phyloP scores from a whole-genome alignment of 768 basidiomycete species.

The Solioccasus polychromus region DNA sequence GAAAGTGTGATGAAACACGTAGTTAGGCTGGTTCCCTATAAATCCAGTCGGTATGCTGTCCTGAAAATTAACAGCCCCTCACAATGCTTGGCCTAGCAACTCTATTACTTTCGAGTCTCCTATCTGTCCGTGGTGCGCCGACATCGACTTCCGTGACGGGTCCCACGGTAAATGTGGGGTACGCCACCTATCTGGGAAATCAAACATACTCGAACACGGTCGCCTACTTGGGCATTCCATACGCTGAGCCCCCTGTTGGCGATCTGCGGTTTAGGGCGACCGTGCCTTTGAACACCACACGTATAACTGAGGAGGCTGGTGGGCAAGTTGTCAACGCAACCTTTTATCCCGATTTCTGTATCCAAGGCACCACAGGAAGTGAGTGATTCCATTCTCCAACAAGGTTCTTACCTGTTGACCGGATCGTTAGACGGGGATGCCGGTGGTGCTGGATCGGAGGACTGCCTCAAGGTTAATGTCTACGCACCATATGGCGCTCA shows the following conservation, averaged over 20 bases:
- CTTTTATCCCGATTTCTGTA: slow-evolving; percentile 53
- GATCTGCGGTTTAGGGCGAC: slow-evolving; percentile 46
- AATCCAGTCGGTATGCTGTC: not conserved
- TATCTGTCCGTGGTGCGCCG: too few relatives aligned
- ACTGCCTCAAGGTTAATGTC: slow-evolving; percentile 66
- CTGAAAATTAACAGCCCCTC: too few relatives aligned
- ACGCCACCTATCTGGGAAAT: slow-evolving; percentile 57
- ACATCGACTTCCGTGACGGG: too few relatives aligned
- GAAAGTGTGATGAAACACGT: too few relatives aligned
- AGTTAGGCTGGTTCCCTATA: too few relatives aligned
- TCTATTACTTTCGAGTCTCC: slow-evolving; percentile 14
- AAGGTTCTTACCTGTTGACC: not conserved
- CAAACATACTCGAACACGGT: slow-evolving; percentile 49
- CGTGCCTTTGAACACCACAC: slow-evolving; percentile 47
- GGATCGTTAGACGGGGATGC: slow-evolving; percentile 45
- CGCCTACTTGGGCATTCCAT: slow-evolving; percentile 52
- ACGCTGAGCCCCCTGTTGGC: too few relatives aligned
- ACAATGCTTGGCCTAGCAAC: not conserved
- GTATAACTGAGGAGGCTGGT: slow-evolving; percentile 34
- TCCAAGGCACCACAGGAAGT: slow-evolving; percentile 56
- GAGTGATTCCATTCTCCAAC: too few relatives aligned
- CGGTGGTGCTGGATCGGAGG: slow-evolving; percentile 64
- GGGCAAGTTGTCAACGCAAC: slow-evolving; percentile 50
- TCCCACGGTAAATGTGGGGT: slow-evolving; percentile 52
- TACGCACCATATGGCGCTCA: slow-evolving; percentile 52